Evolutionary conservation across 768 basidiomycete genomes (phyloP), one percentile per base, ranked within the genome.

Genomic region (Hericium rajendrae): DNA sequence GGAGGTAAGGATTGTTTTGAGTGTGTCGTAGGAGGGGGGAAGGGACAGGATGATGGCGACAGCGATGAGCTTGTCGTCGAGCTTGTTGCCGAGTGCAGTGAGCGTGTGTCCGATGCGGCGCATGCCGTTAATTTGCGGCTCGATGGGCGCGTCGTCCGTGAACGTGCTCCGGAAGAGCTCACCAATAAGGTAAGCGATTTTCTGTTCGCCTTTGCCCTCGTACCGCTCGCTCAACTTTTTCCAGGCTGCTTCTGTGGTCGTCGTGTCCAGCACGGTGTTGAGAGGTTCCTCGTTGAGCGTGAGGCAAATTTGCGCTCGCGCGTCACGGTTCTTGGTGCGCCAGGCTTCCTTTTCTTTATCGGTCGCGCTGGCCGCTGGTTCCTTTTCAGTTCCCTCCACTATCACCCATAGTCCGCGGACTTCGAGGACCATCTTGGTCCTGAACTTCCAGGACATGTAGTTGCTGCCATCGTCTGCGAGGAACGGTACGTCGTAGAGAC

Each of bases 241-340:
- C 66, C 65, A 67, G n/a, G 52, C 58, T 22, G 62, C 62, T 32
- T 51, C 56, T 12, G 65, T 59, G 9, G 53, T 46, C 12, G 3
- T 48, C 1, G 53, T 26, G 52, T 62, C 54, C 18, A 66, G 48
- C 13, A 69, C 64, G 18, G 62, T 51, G 50, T 53, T 63, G 1
- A 67, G 56, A 0, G 66, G 65, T 37, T 65, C 60, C 24, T 67
- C 66, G 37, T 61, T 60, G 15, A 67, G 53, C 6, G 66, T 67
- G 16, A 67, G 65, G 8, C 51, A 58, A 16, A 67, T 62, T 48
- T 69, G 65, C 6, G 61, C 63, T 2, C 46, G 22, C 1, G 65
- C 64, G 26, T 26, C 26, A 26, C 26, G 4, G 3, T 26, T 26
- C 3, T 4, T 26, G 26, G 5, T 26, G 26, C 5, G 26, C 26